phyloP scores from a whole-genome alignment of 371 early-diverging fungal genomes.

The Mucor irregularis region DNA sequence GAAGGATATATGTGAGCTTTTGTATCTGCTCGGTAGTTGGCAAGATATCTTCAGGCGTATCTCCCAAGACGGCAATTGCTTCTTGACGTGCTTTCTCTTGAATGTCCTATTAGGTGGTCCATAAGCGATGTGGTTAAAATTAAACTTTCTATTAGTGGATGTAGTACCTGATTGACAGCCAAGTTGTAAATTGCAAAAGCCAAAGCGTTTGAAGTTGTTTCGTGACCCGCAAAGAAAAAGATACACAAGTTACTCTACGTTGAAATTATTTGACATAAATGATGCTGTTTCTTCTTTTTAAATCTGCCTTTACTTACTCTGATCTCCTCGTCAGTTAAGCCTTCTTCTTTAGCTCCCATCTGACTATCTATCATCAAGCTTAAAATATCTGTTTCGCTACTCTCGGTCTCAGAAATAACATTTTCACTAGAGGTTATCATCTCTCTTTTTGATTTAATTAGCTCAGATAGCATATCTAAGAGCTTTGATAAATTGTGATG shows the following conservation, averaged over 20 bases:
- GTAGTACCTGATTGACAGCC: conserved; percentile 31
- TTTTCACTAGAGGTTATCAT: neutral
- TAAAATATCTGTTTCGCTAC: conserved; percentile 28
- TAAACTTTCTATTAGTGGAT: neutral
- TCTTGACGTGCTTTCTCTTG: conserved; percentile 53
- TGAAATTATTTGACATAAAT: neutral
- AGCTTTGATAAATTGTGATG: conserved; percentile 12
- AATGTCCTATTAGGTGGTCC: conserved; percentile 24
- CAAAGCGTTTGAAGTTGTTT: conserved; percentile 53
- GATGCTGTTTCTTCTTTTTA: too few species aligned
- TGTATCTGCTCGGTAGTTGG: conserved; percentile 47
- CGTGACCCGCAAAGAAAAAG: conserved; percentile 55
- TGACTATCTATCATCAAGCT: conserved; percentile 39
- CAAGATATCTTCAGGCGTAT: conserved; percentile 31
- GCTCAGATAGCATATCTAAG: conserved; percentile 2
- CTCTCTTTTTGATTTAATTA: conserved; percentile 10
- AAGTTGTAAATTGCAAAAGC: conserved; percentile 19
- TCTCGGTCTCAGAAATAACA: conserved; percentile 16
- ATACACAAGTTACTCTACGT: conserved; percentile 23
- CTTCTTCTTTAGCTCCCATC: neutral
- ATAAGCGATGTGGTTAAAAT: neutral
- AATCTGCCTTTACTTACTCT: neutral
- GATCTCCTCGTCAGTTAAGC: conserved; percentile 1
- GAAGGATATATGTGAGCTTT: conserved; percentile 43
- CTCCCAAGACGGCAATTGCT: conserved; percentile 49